Conservation (phyloP, 2,329 filamentous ascomycete genomes). For the Pseudophaeomoniella oleicola region DNA sequence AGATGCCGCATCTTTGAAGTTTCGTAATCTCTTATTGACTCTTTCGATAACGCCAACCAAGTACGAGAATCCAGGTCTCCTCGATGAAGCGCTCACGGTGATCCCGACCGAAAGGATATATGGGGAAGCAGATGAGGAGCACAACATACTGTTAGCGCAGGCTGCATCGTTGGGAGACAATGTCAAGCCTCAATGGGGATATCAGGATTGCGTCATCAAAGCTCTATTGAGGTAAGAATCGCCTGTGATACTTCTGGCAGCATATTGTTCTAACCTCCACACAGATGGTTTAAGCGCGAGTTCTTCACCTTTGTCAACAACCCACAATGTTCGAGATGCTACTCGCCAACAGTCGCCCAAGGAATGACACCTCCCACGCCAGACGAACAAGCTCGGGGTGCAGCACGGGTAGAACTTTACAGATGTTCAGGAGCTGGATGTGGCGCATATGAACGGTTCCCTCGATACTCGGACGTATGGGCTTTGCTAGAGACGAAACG, state of each 20-base stretch:
- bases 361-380: slow-evolving; percentile 74
- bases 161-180: slow-evolving; percentile 75
- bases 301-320: slow-evolving; percentile 98
- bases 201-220: slow-evolving; percentile 90
- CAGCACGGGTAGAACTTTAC: slow-evolving; percentile 78
- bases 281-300: slow-evolving; percentile 82
- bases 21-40: slow-evolving; percentile 69
- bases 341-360: slow-evolving; percentile 66
- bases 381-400: slow-evolving; percentile 80
- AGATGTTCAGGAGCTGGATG: slow-evolving; percentile 66
- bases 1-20: slow-evolving; percentile 57
- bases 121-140: slow-evolving; percentile 84
- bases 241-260: slow-evolving; percentile 3
- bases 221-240: slow-evolving; percentile 61
- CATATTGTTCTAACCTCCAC: slow-evolving; percentile 7
- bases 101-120: slow-evolving; percentile 88
- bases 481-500: slow-evolving; percentile 72
- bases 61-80: slow-evolving; percentile 88
- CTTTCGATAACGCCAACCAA: slow-evolving; percentile 79
- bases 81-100: slow-evolving; percentile 78
- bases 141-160: slow-evolving; percentile 72
- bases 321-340: slow-evolving; percentile 68
- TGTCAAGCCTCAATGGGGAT: slow-evolving; percentile 78
- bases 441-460: slow-evolving; percentile 72
- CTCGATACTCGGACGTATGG: slow-evolving; percentile 91